Evolutionary conservation across 2,329 filamentous ascomycete species (phyloP).

Genomic region (Xylariomycetidae sp.): DNA sequence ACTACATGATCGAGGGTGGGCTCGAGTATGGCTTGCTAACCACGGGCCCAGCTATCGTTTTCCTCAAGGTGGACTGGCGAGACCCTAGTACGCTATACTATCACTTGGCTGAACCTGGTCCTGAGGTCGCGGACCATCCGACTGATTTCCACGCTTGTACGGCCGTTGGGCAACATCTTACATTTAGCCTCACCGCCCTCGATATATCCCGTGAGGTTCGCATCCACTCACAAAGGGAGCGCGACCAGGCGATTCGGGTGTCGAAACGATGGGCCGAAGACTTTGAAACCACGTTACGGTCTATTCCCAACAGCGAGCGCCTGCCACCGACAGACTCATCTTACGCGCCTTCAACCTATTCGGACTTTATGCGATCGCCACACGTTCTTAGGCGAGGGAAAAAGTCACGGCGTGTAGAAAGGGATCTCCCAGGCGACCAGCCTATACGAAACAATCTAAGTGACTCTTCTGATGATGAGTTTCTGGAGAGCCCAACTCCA

Average conservation of each 20-base stretch:
- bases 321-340: constrained; percentile 7
- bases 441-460: too few relatives aligned
- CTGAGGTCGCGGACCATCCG: constrained; percentile 19
- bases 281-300: constrained; percentile 18
- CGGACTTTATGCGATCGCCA: too few relatives aligned
- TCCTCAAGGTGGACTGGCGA: constrained; percentile 32
- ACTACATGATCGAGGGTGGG: constrained; percentile 44
- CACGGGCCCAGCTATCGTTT: constrained; percentile 39
- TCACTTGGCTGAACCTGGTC: constrained; percentile 25
- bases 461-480: constrained; percentile 9
- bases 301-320: constrained; percentile 15
- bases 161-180: constrained; percentile 25
- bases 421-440: too few relatives aligned
- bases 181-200: constrained; percentile 26
- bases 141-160: constrained; percentile 15
- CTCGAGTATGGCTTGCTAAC: constrained; percentile 38
- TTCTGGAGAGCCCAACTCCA: too few relatives aligned
- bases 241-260: constrained; percentile 3
- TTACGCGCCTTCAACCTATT: constrained; percentile 15
- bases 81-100: constrained; percentile 25
- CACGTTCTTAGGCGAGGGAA: too few relatives aligned
- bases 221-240: constrained; percentile 16
- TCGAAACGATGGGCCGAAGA: constrained; percentile 18
- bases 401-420: too few relatives aligned
- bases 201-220: constrained; percentile 3